These are phyloP conservation scores for Elymus sibiricus DNA, from an alignment of 176 grass and related monocot genomes.

Conservation along the genomic window DNA sequence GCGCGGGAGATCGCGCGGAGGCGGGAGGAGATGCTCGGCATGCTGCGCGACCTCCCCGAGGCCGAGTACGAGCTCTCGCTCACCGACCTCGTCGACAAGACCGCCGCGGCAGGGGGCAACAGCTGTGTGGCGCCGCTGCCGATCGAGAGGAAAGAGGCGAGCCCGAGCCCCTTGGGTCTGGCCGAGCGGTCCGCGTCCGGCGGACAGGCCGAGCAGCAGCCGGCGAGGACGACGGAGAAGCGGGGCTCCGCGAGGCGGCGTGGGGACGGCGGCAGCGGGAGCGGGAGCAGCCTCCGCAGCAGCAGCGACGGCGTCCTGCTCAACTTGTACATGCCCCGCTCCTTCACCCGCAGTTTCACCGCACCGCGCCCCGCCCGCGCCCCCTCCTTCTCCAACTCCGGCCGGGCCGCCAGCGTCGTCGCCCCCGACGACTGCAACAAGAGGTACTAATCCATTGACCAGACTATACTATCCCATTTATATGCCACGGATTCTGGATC, in stretches of 20 bases:
- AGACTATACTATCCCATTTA: not conserved
- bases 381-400: not conserved
- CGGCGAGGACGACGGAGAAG: not conserved
- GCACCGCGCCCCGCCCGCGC: constrained; percentile 37
- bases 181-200: constrained; percentile 4
- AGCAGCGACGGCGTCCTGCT: constrained; percentile 87
- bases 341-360: constrained; percentile 76
- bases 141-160: not conserved
- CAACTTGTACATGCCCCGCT: constrained; percentile 76
- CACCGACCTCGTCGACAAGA: constrained; percentile 74
- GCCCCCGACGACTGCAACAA: constrained; percentile 32
- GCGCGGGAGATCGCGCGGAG: constrained; percentile 64
- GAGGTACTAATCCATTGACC: constrained; percentile 21
- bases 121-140: too few species aligned
- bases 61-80: constrained; percentile 84
- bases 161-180: not conserved
- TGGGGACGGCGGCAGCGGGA: constrained; percentile 24
- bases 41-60: constrained; percentile 70
- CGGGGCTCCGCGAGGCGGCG: constrained; percentile 32
- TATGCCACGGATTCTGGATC: not conserved
- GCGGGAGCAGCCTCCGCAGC: constrained; percentile 44
- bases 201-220: not conserved
- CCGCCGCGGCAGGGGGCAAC: not conserved
- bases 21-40: constrained; percentile 69
- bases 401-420: not conserved